Conservation (phyloP, 441 rosid species). For the Theobroma grandiflorum region DNA sequence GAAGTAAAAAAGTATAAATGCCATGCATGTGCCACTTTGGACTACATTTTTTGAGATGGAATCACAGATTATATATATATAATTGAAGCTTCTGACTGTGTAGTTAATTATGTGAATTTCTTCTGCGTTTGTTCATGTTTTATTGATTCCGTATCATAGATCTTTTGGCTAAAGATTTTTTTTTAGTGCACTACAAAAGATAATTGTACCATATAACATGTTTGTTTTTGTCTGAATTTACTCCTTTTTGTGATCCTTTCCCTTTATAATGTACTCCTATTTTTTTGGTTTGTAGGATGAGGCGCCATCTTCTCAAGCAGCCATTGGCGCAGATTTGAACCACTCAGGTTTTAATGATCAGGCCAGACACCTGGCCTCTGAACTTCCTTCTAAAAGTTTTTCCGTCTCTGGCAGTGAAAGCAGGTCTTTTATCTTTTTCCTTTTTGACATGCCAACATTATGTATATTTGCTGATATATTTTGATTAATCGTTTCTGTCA, state of each 20-base stretch:
- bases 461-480: neutral
- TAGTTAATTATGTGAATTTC: neutral
- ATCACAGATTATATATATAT: neutral
- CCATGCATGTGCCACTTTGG: neutral
- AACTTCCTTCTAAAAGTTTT: constrained; percentile 44
- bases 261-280: neutral
- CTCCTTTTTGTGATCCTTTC: neutral
- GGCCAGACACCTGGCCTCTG: constrained; percentile 50
- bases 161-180: neutral
- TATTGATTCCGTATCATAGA: neutral
- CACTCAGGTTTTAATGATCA: constrained; percentile 48
- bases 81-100: neutral
- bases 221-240: constrained; percentile 2
- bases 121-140: neutral
- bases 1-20: neutral
- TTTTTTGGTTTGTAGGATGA: constrained; percentile 60
- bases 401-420: constrained; percentile 51
- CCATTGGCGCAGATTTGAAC: constrained; percentile 45
- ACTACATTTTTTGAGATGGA: neutral
- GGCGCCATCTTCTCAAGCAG: constrained; percentile 48
- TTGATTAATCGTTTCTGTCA: constrained; percentile 1
- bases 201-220: neutral
- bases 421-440: constrained; percentile 53
- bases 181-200: neutral
- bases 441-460: constrained; percentile 11